phyloP scores from a whole-genome alignment of 2,329 filamentous ascomycete genomes.

The Fusarium musae region DNA sequence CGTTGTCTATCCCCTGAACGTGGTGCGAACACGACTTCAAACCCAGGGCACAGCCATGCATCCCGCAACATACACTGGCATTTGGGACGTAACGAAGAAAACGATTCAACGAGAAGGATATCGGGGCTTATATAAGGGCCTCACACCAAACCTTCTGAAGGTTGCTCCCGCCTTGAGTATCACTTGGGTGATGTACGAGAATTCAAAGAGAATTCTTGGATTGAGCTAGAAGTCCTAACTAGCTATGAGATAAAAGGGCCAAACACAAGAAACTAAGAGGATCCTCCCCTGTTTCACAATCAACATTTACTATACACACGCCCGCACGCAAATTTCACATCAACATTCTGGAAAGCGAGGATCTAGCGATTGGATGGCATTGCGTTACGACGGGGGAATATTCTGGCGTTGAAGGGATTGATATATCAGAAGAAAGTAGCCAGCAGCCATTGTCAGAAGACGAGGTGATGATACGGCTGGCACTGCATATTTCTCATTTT shows the following conservation, averaged over 20 bases:
- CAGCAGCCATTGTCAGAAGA: constrained; percentile 5
- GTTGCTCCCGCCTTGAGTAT: constrained; percentile 96
- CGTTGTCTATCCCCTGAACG: constrained; percentile 95
- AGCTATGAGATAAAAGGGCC: constrained; percentile 1
- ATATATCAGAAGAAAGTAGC: constrained; percentile 32
- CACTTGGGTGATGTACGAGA: constrained; percentile 93
- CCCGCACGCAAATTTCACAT: constrained; percentile 32
- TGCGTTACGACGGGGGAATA: constrained; percentile 34
- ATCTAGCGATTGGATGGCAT: constrained; percentile 44
- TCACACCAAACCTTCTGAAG: constrained; percentile 95
- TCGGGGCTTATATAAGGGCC: constrained; percentile 89
- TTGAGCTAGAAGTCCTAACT: constrained; percentile 51
- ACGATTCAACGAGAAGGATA: constrained; percentile 86
- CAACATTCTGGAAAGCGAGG: constrained; percentile 43
- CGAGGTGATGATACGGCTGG: constrained; percentile 7
- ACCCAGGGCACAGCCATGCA: constrained; percentile 95
- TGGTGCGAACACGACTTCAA: constrained; percentile 90
- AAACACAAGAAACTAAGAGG: constrained; percentile 6
- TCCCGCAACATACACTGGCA: constrained; percentile 88
- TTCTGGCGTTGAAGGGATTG: constrained; percentile 42
- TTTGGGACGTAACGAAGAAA: constrained; percentile 86
- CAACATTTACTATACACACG: constrained; percentile 28
- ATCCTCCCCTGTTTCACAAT: constrained; percentile 1
- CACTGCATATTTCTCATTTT: constrained; percentile 31
- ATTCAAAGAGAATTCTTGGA: constrained; percentile 78